Conservation (phyloP, 306 rosid genomes). For the Amphicarpaea edgeworthii region DNA sequence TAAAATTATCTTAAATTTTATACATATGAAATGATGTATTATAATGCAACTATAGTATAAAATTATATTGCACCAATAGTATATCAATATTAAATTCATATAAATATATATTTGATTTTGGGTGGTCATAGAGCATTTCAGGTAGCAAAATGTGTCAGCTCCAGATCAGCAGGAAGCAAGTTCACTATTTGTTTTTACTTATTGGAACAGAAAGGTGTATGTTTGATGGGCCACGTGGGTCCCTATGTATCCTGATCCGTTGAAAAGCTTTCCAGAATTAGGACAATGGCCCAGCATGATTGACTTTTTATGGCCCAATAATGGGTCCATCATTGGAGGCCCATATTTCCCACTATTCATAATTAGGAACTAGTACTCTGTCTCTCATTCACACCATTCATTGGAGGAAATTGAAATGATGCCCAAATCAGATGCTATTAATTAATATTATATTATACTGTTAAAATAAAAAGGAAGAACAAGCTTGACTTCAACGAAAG, state of each 20-base stretch:
- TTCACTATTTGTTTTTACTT: slow-evolving; percentile 30
- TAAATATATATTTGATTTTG: background rate
- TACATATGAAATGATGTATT: no score
- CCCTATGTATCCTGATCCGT: slow-evolving; percentile 44
- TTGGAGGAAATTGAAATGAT: slow-evolving; percentile 48
- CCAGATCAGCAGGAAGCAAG: slow-evolving; percentile 38
- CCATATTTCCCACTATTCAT: slow-evolving; percentile 41
- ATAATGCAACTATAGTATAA: no score
- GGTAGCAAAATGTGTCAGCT: slow-evolving; percentile 44
- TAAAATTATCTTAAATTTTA: no score
- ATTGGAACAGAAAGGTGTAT: slow-evolving; percentile 10
- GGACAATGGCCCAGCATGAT: slow-evolving; percentile 46
- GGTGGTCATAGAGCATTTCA: background rate
- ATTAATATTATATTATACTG: no score
- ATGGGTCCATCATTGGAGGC: slow-evolving; percentile 55
- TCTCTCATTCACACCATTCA: slow-evolving; percentile 23
- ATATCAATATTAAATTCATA: no score
- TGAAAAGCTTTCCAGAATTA: slow-evolving; percentile 33
- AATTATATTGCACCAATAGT: no score
- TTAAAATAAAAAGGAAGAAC: slow-evolving; percentile 10
- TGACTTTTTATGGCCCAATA: slow-evolving; percentile 58
- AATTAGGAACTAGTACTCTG: slow-evolving; percentile 25
- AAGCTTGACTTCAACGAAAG: slow-evolving; percentile 48
- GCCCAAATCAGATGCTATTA: slow-evolving; percentile 35
- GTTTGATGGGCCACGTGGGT: slow-evolving; percentile 53